A percentile compares a stretch with the other conserved stretches of the same genome.
Conservation (phyloP, 164 flowering plant species). For the Echeveria elegans region DNA sequence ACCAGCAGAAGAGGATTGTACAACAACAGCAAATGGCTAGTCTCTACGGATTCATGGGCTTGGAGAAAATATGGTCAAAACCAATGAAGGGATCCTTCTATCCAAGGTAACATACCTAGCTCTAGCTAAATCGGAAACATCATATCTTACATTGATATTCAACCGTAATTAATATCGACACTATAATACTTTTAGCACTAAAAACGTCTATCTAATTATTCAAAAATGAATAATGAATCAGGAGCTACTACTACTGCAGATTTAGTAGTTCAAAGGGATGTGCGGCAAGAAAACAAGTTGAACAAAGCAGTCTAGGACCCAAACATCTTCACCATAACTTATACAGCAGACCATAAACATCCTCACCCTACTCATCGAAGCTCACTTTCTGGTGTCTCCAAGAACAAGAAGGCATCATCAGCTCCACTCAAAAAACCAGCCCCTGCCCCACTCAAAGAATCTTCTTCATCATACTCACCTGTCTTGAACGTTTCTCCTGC, state of each 20-base stretch:
- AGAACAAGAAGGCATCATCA: constrained; percentile 14
- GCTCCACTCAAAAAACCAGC: not conserved
- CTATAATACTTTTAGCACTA: constrained; percentile 13
- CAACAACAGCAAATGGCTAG: constrained; percentile 21
- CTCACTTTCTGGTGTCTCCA: constrained; percentile 28
- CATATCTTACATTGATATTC: no score
- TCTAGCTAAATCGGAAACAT: not conserved
- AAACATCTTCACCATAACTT: constrained; percentile 19
- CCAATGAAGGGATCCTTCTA: constrained; percentile 39
- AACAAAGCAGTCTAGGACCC: constrained; percentile 17
- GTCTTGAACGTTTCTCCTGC: constrained; percentile 2
- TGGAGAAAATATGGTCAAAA: constrained; percentile 44
- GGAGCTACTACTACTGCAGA: constrained; percentile 15
- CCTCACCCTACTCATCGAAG: constrained; percentile 26
- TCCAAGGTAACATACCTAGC: constrained; percentile 21
- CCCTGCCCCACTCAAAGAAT: not conserved
- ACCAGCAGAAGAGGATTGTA: constrained; percentile 19
- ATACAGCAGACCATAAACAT: constrained; percentile 36
- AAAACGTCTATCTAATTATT: not conserved
- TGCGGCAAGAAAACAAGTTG: constrained; percentile 13
- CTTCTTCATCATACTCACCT: constrained; percentile 5
- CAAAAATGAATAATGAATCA: not conserved
- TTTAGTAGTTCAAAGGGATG: constrained; percentile 14
- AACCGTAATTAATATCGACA: no score
- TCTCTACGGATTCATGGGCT: constrained; percentile 28